phyloP scores from a whole-genome alignment of 2,329 filamentous ascomycete species.

The Akanthomyces muscarius region DNA sequence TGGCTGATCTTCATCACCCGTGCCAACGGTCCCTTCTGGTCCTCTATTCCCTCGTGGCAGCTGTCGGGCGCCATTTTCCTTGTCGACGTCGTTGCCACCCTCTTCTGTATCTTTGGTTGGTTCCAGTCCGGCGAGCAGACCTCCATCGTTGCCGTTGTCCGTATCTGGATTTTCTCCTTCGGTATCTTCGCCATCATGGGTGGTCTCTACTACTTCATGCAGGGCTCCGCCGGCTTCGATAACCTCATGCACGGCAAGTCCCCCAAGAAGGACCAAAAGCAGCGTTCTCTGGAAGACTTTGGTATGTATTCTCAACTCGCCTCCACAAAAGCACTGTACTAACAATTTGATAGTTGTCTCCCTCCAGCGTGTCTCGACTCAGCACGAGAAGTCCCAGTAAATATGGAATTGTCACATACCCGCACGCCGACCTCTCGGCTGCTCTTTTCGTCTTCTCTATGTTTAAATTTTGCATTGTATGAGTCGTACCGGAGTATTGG shows the following conservation, averaged over 20 bases:
- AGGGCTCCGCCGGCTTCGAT: conserved; percentile 77
- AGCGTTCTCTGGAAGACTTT: conserved; percentile 84
- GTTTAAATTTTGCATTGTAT: conserved; percentile 39
- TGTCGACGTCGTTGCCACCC: conserved; percentile 78
- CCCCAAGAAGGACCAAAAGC: conserved; percentile 75
- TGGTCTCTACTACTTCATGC: conserved; percentile 69
- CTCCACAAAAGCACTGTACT: conserved; percentile 32
- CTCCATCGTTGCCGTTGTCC: conserved; percentile 77
- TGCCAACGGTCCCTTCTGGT: conserved; percentile 90
- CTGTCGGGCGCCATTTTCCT: conserved; percentile 71
- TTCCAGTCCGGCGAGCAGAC: conserved; percentile 64
- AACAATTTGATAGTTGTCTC: conserved; percentile 68
- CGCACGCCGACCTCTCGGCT: conserved; percentile 31
- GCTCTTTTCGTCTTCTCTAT: conserved; percentile 37
- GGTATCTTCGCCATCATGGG: conserved; percentile 84
- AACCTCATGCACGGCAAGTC: conserved; percentile 92
- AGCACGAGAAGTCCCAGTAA: conserved; percentile 85
- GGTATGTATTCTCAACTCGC: conserved; percentile 54
- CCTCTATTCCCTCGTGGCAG: conserved; percentile 83
- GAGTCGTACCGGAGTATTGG: conserved; percentile 33
- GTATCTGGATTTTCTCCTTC: conserved; percentile 89
- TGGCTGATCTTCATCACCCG: conserved; percentile 97
- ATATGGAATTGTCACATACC: conserved; percentile 36
- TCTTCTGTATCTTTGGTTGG: conserved; percentile 83
- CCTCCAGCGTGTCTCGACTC: conserved; percentile 82